A percentile compares a stretch with the other conserved stretches of the same genome.
Conservation (phyloP, 306 rosid species). For the Rosa chinensis region DNA sequence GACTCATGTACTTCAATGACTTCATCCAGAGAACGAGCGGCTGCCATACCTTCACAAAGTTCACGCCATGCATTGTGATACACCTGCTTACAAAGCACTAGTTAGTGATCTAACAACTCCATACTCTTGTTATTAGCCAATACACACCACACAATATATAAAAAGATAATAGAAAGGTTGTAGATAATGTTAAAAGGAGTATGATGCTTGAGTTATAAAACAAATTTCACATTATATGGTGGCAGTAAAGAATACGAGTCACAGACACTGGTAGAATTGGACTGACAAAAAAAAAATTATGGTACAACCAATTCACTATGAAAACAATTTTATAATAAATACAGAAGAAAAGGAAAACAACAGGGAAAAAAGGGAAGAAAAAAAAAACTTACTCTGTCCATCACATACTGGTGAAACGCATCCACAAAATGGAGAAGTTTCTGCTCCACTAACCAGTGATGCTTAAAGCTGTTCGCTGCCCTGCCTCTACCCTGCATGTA, state of each 20-base stretch:
- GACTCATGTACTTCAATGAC: conserved; percentile 93
- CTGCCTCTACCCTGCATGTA: conserved; percentile 74
- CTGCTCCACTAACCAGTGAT: conserved; percentile 93
- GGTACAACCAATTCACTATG: not conserved
- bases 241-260: not conserved
- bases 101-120: conserved; percentile 31
- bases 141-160: conserved; percentile 9
- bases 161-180: not conserved
- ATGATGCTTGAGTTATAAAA: not conserved
- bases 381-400: conserved; percentile 74
- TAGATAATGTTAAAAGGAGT: not conserved
- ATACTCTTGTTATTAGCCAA: conserved; percentile 27
- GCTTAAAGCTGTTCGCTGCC: conserved; percentile 53
- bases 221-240: not conserved
- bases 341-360: not conserved
- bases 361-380: not conserved
- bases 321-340: not conserved
- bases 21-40: conserved; percentile 85
- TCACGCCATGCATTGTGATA: conserved; percentile 99
- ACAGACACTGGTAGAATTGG: not conserved
- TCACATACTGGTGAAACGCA: conserved; percentile 98
- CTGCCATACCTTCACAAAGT: conserved; percentile 82
- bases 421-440: conserved; percentile 98
- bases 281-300: too few species aligned
- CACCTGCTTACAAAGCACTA: conserved; percentile 60